Base-by-base conservation (phyloP, 2,329 filamentous ascomycete species). In the Graphiopsis chlorocephala region DNA sequence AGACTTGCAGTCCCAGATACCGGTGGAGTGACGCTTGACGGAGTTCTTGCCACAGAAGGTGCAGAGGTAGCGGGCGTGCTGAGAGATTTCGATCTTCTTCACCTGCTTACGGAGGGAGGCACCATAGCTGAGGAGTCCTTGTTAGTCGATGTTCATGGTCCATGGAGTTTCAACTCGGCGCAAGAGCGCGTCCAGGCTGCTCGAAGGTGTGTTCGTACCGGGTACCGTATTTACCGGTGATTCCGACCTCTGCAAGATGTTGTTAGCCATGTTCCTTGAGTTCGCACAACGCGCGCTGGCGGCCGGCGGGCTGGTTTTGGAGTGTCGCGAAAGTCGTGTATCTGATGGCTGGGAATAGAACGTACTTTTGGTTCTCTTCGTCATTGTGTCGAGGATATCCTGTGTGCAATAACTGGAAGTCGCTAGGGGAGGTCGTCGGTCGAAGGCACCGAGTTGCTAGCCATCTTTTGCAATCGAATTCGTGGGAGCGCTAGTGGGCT, bases 21-120 rank as follows among this genome's bases (percentile, higher is more conserved):
- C 93, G 76, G 94, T 91, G 70, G 92, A 89, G 79, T 92, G 86
- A 79, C 94, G 90, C 86, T 78, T 78, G 69, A 78, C 76, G 35
- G 90, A 91, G 81, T 88, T 90, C 90, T 98, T 98, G 80, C 94
- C 94, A 88, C 93, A 97, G 91, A 98, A 99, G 73, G 93, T 94
- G 89, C 94, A 98, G 80, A 89, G 89, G 82, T 97, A 98, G 82
- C 90, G 90, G 85, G 93, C 92, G 87, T 99, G 95, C 84, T 98
- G 95, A 78, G 92, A 91, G 82, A 98, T 91, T 90, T 98, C 95
- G 90, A 97, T 97, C 91, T 97, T 97, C 92, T 98, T 98, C 80
- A 95, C 90, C 93, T 92, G 93, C 89, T 98, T 98, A 85, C 94
- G 92, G 84, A 98, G 92, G 78, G 95, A 98, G 81, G 95, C 94